Percentiles rank a stretch among this genome's conserved stretches.
phyloP scores from a whole-genome alignment of 2,329 filamentous ascomycete species.

The Ceratocystiopsis sp. region DNA sequence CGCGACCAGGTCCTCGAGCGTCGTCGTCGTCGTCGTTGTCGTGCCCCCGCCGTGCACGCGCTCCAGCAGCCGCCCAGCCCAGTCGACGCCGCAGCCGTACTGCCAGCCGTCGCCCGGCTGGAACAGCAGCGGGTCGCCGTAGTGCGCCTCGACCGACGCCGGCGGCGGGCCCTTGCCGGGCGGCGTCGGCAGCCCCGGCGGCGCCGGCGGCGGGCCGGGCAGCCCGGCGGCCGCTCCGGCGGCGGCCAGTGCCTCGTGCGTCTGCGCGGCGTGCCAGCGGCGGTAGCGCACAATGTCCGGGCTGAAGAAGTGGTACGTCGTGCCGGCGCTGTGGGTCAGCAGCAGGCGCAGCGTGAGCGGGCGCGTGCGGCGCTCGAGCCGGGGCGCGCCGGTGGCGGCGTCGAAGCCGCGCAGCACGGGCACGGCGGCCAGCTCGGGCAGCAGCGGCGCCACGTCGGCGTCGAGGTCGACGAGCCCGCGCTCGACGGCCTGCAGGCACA shows the following conservation, averaged over 20 bases:
- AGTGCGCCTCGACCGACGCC: slow-evolving; percentile 5
- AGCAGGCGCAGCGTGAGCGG: slow-evolving; percentile 10
- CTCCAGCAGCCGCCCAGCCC: slow-evolving; percentile 8
- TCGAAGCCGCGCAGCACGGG: slow-evolving; percentile 5
- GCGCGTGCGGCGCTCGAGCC: not conserved
- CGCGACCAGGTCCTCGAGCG: slow-evolving; percentile 7
- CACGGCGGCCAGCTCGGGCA: slow-evolving; percentile 10
- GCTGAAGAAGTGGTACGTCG: slow-evolving; percentile 8
- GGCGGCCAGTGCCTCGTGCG: not conserved
- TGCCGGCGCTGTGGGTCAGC: slow-evolving; percentile 8
- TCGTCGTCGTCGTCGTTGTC: not conserved
- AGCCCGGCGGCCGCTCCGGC: not conserved
- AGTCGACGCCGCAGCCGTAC: slow-evolving; percentile 9
- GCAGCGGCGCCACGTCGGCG: slow-evolving; percentile 21
- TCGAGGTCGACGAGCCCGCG: slow-evolving; percentile 25
- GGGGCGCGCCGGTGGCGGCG: not conserved
- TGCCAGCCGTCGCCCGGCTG: slow-evolving; percentile 9
- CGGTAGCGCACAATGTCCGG: slow-evolving; percentile 4
- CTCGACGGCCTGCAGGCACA: slow-evolving; percentile 30
- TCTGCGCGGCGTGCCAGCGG: not conserved
- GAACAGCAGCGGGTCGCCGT: slow-evolving; percentile 7
- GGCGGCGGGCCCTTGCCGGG: not conserved
- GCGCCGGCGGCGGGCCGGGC: no score
- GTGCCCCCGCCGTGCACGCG: slow-evolving; percentile 1
- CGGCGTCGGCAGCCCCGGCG: not conserved